These are phyloP conservation scores for Capsella rubella DNA, from an alignment of 441 rosid genomes.

Conservation along the genomic window DNA sequence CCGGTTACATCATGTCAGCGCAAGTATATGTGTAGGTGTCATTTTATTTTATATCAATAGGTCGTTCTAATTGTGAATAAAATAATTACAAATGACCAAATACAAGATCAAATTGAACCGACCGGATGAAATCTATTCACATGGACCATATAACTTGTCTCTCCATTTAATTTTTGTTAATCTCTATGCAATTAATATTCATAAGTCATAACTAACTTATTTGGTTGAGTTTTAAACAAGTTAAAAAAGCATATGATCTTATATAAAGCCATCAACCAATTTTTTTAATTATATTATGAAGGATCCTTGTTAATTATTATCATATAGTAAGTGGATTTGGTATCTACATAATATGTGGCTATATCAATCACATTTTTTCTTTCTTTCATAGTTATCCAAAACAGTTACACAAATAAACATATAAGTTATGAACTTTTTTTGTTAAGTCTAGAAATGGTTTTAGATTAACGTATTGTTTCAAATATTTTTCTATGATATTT, in stretches of 20 bases:
- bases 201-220: conserved; percentile 2
- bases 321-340: conserved; percentile 29
- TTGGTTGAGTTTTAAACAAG: conserved; percentile 39
- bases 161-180: conserved; percentile 23
- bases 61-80: background rate
- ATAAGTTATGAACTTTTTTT: background rate
- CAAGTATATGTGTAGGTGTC: background rate
- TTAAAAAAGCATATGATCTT: no score
- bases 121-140: conserved; percentile 41
- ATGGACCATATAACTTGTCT: conserved; percentile 37
- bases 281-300: background rate
- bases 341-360: background rate
- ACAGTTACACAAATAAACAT: background rate
- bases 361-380: background rate
- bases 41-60: background rate
- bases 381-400: conserved; percentile 20
- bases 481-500: no score
- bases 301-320: background rate
- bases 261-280: no score
- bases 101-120: conserved; percentile 33
- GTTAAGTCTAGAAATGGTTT: background rate
- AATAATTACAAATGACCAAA: background rate
- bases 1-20: background rate
- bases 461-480: no score
- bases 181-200: conserved; percentile 14